These are phyloP conservation scores for Lobosporangium transversale DNA, from an alignment of 192 early-diverging fungal genomes.

Conservation along the genomic window DNA sequence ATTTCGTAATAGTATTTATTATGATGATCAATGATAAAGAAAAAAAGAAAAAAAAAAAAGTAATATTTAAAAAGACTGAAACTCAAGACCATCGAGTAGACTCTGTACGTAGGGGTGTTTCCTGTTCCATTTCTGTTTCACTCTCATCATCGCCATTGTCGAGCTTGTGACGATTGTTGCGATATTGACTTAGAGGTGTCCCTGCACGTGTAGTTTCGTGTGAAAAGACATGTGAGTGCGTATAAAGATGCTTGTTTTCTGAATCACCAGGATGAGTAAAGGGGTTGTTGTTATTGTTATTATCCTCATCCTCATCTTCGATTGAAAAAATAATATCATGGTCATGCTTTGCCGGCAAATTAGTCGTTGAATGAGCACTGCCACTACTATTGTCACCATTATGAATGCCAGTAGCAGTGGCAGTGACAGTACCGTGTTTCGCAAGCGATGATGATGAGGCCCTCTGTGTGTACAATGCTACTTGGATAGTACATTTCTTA, in stretches of 20 bases:
- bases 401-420: not conserved
- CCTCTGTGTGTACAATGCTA: slow-evolving; percentile 48
- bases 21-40: not conserved
- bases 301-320: slow-evolving; percentile 30
- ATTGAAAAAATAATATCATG: slow-evolving; percentile 50
- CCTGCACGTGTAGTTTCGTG: slow-evolving; percentile 18
- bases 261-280: not conserved
- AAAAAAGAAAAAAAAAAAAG: slow-evolving; percentile 5
- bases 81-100: slow-evolving; percentile 28
- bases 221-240: not conserved
- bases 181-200: slow-evolving; percentile 31
- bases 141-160: slow-evolving; percentile 38
- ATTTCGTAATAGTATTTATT: not conserved
- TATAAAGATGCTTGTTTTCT: not conserved
- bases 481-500: slow-evolving; percentile 64
- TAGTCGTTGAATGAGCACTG: not conserved
- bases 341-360: slow-evolving; percentile 31
- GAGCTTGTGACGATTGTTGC: slow-evolving; percentile 10
- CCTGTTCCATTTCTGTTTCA: slow-evolving; percentile 47
- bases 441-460: not conserved
- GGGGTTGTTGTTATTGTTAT: too few species aligned
- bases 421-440: not conserved
- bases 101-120: not conserved
- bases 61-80: slow-evolving; percentile 1
- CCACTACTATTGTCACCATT: not conserved